Conservation (phyloP, 1,284 basidiomycete genomes). For the Polyporus tsugae region DNA sequence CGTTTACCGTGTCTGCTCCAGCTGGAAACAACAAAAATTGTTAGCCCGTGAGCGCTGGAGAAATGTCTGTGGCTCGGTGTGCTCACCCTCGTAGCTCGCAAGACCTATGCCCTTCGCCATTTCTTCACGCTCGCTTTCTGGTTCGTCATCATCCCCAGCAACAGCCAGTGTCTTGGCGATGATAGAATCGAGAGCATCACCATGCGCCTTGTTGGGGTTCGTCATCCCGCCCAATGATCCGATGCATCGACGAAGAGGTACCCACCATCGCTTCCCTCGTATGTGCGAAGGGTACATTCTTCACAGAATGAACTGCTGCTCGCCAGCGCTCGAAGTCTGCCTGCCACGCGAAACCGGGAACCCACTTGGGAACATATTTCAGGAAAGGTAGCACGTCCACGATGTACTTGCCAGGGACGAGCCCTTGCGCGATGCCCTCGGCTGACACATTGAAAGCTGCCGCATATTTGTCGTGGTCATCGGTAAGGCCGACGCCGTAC, state of each 20-base stretch:
- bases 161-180: neutral
- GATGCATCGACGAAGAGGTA: neutral
- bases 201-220: neutral
- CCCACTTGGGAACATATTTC: conserved; percentile 11
- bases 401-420: conserved; percentile 10
- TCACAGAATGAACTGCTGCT: conserved; percentile 16
- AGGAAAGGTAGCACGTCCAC: conserved; percentile 16
- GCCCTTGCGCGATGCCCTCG: conserved; percentile 4
- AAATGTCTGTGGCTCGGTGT: neutral
- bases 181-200: neutral
- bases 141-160: neutral
- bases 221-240: neutral
- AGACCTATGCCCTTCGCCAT: neutral
- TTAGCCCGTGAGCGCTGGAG: neutral
- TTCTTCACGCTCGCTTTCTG: neutral
- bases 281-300: conserved; percentile 17
- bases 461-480: conserved; percentile 9
- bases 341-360: conserved; percentile 17
- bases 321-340: conserved; percentile 35
- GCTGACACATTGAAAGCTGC: neutral
- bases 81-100: neutral
- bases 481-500: conserved; percentile 14
- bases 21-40: neutral
- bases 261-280: conserved; percentile 16
- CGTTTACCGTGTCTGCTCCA: neutral